Evolutionary conservation across 768 basidiomycete genomes (phyloP), one percentile per base, ranked within the genome.

Genomic region (Hygrocybe punicea): DNA sequence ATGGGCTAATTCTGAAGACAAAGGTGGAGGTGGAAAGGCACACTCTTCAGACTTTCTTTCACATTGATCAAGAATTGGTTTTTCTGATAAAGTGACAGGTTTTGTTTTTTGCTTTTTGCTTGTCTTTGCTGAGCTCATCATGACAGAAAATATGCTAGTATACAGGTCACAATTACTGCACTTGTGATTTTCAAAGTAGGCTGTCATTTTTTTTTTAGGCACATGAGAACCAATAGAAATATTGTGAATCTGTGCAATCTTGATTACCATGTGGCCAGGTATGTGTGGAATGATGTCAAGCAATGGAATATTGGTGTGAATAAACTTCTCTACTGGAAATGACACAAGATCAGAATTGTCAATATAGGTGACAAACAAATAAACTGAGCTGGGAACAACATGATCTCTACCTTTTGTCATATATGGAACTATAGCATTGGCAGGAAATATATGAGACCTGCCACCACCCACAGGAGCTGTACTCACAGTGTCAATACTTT

Each of bases 21-120:
- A 29, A 14, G 42, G 44, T 14, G 19, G 10, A 6, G 58, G 58
- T 4, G 57, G 57, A 34, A 52, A 58, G 2, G 60, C 16, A 39
- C 57, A 53, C 4, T 59, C 16, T 21, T 16, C 40, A 42, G 40
- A 42, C 40, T 42, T 42, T 29, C 19, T 42, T 21, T 42, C 16
- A 29, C 29, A 29, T 29, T 29, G 29, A 29, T 29, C 29, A 29
- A 16, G 14, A 21, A n/a, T 13, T 11, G 6, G 39, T n/a, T n/a
- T 25, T 13, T 50, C 33, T 29, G 29, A 29, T 8, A 29, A 8
- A 29, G 29, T 29, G 29, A 29, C 29, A 29, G 29, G 29, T 35
- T 35, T 16, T 50, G 23, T 29, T 29, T 21, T 21, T 11, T 13
- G n/a, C 29, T 29, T 29, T 29, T 29, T 29, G 29, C 29, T 29